Evolutionary conservation across 129 eudicot species (phyloP), one percentile per base, ranked within the genome.

Genomic region (Gnaphalium uliginosum): DNA sequence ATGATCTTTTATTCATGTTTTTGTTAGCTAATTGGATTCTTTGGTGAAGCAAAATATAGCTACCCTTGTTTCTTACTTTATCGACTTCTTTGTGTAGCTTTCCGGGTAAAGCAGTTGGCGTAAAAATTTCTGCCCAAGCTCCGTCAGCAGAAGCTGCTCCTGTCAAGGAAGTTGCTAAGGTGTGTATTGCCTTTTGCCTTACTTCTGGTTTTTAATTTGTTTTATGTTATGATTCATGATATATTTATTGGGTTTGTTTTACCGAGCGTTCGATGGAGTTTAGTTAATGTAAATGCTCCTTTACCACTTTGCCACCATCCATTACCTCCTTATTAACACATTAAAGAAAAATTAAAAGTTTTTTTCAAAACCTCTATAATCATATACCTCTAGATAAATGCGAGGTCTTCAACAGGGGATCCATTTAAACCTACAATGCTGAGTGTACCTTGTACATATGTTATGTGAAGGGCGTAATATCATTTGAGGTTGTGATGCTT

Each of bases 101-200:
- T 75, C 97, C 96, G 15, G 97, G 97, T 53, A 92, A 83, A 75
- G 92, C 96, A 26, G 86, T 67, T 18, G 97, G 97, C 6, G 96
- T 92, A 66, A 79, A 81, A 41, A 58, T 92, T 19, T 86, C 78
- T 21, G 71, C 81, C 10, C 84, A 81, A 64, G 78, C 82, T 74
- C 81, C 86, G 57, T 75, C 93, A 8, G 83, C 87, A 29, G 88
- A 78, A 81, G 82, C 85, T 74, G 84, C 85, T 51, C 89, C 90
- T 4, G 89, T 84, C 24, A 82, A 81, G 82, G 94, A 85, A 83
- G 82, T 78, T 15, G 73, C 24, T 33, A 78, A 85, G 89, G 89
- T 85, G 18, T 68, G 67, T 80, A 8, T 81, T 23, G n/a, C 61
- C 39, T 32, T 72, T 56, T 72, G 53, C 15, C 4, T 46, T n/a